A percentile compares a stretch with the other conserved stretches of the same genome.
Evolutionary conservation across 495 filamentous ascomycete species (phyloP).

Genomic region (Lasiosphaeria miniovina): DNA sequence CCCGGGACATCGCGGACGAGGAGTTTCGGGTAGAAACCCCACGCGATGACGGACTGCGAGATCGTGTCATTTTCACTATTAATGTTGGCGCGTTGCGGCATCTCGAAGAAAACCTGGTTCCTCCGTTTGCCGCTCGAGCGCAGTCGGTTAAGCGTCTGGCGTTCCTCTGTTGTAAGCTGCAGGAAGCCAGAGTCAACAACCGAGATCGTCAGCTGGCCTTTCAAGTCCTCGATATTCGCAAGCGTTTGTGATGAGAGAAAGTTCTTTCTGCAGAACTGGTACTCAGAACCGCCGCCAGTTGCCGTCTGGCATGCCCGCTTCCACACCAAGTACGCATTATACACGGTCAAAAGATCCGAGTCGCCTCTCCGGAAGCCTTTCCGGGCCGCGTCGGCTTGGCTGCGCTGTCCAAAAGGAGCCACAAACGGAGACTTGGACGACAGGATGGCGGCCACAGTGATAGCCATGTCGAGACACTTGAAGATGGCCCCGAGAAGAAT

Average conservation of each 20-base stretch:
- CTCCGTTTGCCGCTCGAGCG: constrained; percentile 48
- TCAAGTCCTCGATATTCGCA: constrained; percentile 88
- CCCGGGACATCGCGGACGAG: constrained; percentile 61
- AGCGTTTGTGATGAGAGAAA: constrained; percentile 82
- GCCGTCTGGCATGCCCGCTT: constrained; percentile 64
- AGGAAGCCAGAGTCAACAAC: constrained; percentile 81
- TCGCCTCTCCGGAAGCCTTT: constrained; percentile 78
- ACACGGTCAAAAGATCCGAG: constrained; percentile 87
- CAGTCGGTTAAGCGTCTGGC: constrained; percentile 58
- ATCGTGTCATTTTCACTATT: constrained; percentile 77
- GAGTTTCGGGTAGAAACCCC: constrained; percentile 94
- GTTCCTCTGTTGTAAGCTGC: constrained; percentile 65
- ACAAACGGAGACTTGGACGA: constrained; percentile 94
- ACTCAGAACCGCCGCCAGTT: constrained; percentile 63
- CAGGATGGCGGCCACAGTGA: constrained; percentile 88
- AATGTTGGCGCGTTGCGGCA: constrained; percentile 67
- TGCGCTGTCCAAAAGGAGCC: constrained; percentile 74
- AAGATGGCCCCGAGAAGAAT: constrained; percentile 80
- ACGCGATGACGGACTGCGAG: constrained; percentile 75
- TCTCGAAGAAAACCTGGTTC: constrained; percentile 71
- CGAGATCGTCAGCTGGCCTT: constrained; percentile 79
- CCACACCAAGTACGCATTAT: constrained; percentile 91
- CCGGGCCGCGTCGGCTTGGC: constrained; percentile 73
- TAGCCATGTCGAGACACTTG: constrained; percentile 81
- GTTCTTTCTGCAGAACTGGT: constrained; percentile 86